Evolutionary conservation across 257 asterid genomes (phyloP).

Genomic region (Buddleja alternifolia): DNA sequence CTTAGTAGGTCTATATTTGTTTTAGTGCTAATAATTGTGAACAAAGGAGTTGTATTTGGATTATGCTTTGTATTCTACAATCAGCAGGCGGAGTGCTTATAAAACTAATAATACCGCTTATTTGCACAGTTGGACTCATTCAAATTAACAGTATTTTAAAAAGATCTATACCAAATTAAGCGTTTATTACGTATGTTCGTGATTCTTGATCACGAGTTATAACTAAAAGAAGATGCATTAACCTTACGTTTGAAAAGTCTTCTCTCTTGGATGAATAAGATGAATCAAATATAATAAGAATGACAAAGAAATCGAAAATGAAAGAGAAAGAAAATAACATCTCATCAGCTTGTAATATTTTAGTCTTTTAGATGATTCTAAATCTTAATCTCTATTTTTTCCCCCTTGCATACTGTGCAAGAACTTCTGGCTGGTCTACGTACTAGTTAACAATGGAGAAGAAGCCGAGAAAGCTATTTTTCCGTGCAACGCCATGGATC

Average conservation of each 20-base stretch:
- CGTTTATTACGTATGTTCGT: not conserved
- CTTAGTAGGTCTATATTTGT: not conserved
- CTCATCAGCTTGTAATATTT: conserved; percentile 21
- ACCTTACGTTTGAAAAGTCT: conserved; percentile 1
- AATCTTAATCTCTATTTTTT: not conserved
- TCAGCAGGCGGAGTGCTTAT: not conserved
- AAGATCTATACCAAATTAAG: conserved; percentile 6
- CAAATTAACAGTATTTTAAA: conserved; percentile 6
- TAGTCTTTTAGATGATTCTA: not conserved
- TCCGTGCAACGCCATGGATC: conserved; percentile 40
- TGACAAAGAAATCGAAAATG: not conserved
- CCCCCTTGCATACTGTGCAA: conserved; percentile 16
- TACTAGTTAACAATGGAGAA: conserved; percentile 31
- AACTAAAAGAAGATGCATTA: conserved; percentile 14
- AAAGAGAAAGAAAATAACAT: conserved; percentile 10
- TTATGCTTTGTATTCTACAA: conserved; percentile 24
- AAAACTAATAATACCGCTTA: not conserved
- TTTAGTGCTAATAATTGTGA: not conserved
- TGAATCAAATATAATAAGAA: not conserved
- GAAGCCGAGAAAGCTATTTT: conserved; percentile 30
- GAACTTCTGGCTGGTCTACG: not conserved
- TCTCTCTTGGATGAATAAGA: conserved; percentile 2
- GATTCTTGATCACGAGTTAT: conserved; percentile 19
- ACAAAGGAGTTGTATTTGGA: conserved; percentile 16
- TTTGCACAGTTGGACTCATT: conserved; percentile 28